Conservation (phyloP, 345 rosid species). For the Garcia nutans region DNA sequence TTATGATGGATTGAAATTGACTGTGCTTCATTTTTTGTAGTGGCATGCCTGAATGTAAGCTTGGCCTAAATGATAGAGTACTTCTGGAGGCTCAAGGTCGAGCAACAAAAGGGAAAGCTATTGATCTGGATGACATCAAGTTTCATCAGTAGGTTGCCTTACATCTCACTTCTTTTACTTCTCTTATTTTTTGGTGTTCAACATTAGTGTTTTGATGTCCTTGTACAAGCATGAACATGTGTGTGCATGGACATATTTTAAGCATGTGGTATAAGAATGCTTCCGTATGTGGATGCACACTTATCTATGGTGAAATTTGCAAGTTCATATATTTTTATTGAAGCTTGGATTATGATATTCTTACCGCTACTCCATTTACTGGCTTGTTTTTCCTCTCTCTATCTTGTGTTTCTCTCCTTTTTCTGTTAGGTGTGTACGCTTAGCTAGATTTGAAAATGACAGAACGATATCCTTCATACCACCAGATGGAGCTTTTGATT, state of each 20-base stretch:
- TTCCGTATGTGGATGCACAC: background rate
- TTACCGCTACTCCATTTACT: background rate
- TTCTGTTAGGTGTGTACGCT: slow-evolving; percentile 76
- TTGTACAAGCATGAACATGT: background rate
- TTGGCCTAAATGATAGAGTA: slow-evolving; percentile 93
- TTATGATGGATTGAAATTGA: background rate
- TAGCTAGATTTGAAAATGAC: slow-evolving; percentile 96
- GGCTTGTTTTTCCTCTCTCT: background rate
- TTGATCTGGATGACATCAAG: slow-evolving; percentile 93
- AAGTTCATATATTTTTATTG: background rate
- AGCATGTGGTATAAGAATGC: background rate
- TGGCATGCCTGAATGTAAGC: slow-evolving; percentile 99
- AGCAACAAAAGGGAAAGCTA: slow-evolving; percentile 87
- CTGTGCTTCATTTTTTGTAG: slow-evolving; percentile 31
- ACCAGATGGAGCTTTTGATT: slow-evolving; percentile 97
- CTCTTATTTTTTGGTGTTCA: background rate
- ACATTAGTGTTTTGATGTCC: background rate
- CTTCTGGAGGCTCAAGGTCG: slow-evolving; percentile 95
- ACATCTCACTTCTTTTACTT: background rate
- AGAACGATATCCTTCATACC: slow-evolving; percentile 94
- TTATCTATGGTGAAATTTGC: background rate
- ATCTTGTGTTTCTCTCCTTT: background rate
- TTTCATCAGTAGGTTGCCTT: slow-evolving; percentile 77
- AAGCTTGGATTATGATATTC: background rate
- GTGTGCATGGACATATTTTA: background rate